A percentile compares a stretch with the other conserved stretches of the same genome.
phyloP scores from a whole-genome alignment of 176 grass and related monocot species.

The Oryza punctata region DNA sequence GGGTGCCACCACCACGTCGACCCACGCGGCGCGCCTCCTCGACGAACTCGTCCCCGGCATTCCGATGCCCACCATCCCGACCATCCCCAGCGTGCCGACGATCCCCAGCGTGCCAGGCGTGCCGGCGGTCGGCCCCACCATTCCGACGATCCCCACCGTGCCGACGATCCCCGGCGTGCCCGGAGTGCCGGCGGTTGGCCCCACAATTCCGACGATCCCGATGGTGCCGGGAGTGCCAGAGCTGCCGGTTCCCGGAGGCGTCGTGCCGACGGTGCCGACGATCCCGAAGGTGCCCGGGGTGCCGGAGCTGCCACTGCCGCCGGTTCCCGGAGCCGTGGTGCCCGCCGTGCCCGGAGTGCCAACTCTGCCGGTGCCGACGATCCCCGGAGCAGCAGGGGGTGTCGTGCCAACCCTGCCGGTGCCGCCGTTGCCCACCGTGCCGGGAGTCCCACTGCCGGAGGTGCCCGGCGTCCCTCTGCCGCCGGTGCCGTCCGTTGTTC shows the following conservation, averaged over 20 bases:
- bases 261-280: not conserved
- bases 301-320: not conserved
- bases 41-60: not conserved
- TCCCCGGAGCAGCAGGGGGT: too few relatives aligned
- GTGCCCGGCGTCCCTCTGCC: not conserved
- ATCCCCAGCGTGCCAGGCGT: not conserved
- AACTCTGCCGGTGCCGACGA: not conserved
- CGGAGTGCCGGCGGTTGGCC: not conserved
- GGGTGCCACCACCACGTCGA: not conserved
- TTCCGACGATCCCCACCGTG: not conserved
- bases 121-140: not conserved
- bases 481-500: not conserved
- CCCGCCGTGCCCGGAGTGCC: too few relatives aligned
- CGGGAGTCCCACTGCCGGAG: not conserved
- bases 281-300: not conserved
- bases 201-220: not conserved
- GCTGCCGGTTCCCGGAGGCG: not conserved
- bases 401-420: too few relatives aligned
- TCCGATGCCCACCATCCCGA: slow-evolving; percentile 4
- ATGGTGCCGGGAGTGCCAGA: not conserved
- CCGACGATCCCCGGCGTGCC: not conserved
- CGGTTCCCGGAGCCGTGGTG: not conserved
- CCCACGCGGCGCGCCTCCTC: slow-evolving; percentile 43
- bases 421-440: too few relatives aligned
- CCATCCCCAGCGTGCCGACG: not conserved